Conservation (phyloP, 2,329 filamentous ascomycete species). For the Xenosphaeropsis pyriputrescens region DNA sequence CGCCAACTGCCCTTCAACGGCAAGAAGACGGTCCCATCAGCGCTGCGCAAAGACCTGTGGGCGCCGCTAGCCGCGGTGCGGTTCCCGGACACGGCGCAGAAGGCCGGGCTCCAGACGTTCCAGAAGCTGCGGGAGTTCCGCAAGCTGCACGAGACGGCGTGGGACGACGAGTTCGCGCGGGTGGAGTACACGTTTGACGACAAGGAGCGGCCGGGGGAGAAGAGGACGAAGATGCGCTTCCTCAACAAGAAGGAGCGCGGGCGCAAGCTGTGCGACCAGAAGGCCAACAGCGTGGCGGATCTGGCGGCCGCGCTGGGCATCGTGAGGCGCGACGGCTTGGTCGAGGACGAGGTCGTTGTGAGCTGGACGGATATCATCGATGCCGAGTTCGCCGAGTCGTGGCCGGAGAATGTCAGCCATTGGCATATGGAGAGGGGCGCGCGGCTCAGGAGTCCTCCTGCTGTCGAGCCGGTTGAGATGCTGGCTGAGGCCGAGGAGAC, state of each 20-base stretch:
- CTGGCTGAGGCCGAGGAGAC: no score
- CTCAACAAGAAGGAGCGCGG: slow-evolving; percentile 25
- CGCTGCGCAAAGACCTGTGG: slow-evolving; percentile 56
- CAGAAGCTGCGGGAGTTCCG: slow-evolving; percentile 52
- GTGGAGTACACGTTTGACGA: not conserved
- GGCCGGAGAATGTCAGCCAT: slow-evolving; percentile 20
- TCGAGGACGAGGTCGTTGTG: slow-evolving; percentile 10
- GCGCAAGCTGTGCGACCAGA: slow-evolving; percentile 38
- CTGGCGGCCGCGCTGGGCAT: slow-evolving; percentile 36
- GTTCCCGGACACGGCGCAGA: slow-evolving; percentile 35
- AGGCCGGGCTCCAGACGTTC: slow-evolving; percentile 39
- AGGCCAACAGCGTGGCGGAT: slow-evolving; percentile 45
- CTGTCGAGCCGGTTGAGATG: no score
- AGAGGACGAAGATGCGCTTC: slow-evolving; percentile 4
- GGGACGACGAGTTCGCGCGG: slow-evolving; percentile 19
- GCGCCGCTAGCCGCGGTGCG: slow-evolving; percentile 41
- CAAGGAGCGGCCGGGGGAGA: not conserved
- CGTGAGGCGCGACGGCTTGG: not conserved
- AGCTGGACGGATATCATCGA: slow-evolving; percentile 20
- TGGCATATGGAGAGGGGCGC: not conserved
- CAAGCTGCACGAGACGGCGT: slow-evolving; percentile 45
- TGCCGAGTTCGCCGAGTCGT: slow-evolving; percentile 21
- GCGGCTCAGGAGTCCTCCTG: no score
- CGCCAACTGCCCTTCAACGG: slow-evolving; percentile 50
- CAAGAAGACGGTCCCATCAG: slow-evolving; percentile 49